These are phyloP conservation scores for Phytophthora nicotianae DNA, from an alignment of 352 stramenopile genomes.

Conservation along the genomic window DNA sequence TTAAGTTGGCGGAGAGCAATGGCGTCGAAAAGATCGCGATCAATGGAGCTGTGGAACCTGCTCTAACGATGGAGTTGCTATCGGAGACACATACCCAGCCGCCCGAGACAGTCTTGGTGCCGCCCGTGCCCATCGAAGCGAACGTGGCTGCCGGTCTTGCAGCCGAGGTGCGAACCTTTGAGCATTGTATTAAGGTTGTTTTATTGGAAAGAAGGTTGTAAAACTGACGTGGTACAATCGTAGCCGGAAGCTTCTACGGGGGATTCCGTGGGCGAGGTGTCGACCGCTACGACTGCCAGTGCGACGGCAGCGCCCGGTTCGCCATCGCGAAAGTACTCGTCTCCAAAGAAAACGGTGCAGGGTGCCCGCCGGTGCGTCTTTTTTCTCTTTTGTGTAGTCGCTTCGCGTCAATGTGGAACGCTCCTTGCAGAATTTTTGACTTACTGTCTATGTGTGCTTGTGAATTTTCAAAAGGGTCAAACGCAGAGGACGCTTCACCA, in stretches of 20 bases:
- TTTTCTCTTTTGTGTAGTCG: slow-evolving; percentile 15
- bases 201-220: not conserved
- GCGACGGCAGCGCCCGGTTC: slow-evolving; percentile 22
- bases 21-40: not conserved
- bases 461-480: slow-evolving; percentile 50
- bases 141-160: slow-evolving; percentile 2
- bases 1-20: slow-evolving; percentile 5
- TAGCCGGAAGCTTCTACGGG: slow-evolving; percentile 27
- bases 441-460: slow-evolving; percentile 10
- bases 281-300: slow-evolving; percentile 9
- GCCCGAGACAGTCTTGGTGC: slow-evolving; percentile 19
- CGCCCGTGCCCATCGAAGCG: slow-evolving; percentile 10
- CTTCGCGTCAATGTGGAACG: slow-evolving; percentile 24
- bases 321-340: slow-evolving; percentile 39
- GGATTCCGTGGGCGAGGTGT: slow-evolving; percentile 11
- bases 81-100: slow-evolving; percentile 27
- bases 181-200: slow-evolving; percentile 2
- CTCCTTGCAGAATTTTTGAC: slow-evolving; percentile 19
- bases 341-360: slow-evolving; percentile 41
- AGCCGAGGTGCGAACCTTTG: slow-evolving; percentile 16
- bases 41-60: not conserved
- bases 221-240: slow-evolving; percentile 13
- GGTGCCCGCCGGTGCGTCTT: slow-evolving; percentile 37
- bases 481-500: slow-evolving; percentile 83
- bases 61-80: slow-evolving; percentile 18